Base-by-base conservation (phyloP, 2,329 filamentous ascomycete species). In the Cladosporium oxysporum region DNA sequence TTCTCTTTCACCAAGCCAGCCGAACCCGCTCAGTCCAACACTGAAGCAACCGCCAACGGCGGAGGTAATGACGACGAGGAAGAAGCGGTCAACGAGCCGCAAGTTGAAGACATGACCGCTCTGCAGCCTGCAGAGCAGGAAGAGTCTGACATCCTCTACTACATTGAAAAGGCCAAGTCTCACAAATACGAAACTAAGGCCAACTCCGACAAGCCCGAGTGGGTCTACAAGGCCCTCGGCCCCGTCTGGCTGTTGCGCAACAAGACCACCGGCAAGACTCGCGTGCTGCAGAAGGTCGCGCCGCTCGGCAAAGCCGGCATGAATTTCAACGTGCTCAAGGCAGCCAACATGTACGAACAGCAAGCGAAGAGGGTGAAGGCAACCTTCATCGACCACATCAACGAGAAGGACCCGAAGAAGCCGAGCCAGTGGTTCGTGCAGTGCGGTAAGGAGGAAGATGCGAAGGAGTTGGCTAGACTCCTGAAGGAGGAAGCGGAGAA, bases 231-330 rank as follows among this genome's bases (percentile, higher is more conserved):
- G 75, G 92, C 91, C 53, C 81, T 91, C 8, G 92, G 92, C 0
- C 84, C 87, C 12, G 80, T 93, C 62, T 88, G 90, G 47, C 76
- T 96, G 16, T 82, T 96, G 68, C 90, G 90, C 77, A 85, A 94
- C 80, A 90, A 91, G 76, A 83, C 84, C 18, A 91, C 88, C 0
- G 87, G 85, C 23, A 83, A 84, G 31, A 85, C 88, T 4, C 87
- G 92, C 49, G 80, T 95, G 55, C 79, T 96, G 23, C 79, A 93
- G 68, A 87, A 92, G 59, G 87, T 87, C n/a, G 90, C 93, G 69
- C 91, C 91, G 0, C 85, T 88, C 68, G 92, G 92, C 18, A 86
- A 90, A 47, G 82, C 94, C 57, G 85, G 90, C 3, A 80, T 96
- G 72, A 96, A 96, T 79, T 86, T 89, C 71, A 78, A 82, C 23